A percentile compares a stretch with the other conserved stretches of the same genome.
Conservation (phyloP, 768 basidiomycete genomes). For the Macrolepiota fuliginosa region DNA sequence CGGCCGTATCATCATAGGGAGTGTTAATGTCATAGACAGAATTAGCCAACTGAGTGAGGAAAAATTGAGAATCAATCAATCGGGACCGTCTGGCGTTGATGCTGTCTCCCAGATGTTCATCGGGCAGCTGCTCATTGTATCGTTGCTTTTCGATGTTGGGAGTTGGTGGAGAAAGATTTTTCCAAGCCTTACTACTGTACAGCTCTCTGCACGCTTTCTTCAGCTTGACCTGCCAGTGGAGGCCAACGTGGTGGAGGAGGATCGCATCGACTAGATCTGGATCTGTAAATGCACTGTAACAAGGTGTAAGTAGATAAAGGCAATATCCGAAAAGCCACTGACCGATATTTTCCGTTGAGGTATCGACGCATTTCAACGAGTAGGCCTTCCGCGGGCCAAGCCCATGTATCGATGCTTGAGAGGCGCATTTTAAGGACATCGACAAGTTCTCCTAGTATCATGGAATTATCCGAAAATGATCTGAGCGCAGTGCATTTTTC, state of each 20-base stretch:
- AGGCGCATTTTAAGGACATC: constrained; percentile 47
- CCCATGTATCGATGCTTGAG: constrained; percentile 36
- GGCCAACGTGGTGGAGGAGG: constrained; percentile 41
- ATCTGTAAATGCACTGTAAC: constrained; percentile 45
- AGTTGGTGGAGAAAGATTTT: constrained; percentile 14
- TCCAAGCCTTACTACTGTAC: constrained; percentile 36
- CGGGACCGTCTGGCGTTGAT: too few relatives aligned
- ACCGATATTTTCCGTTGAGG: constrained; percentile 39
- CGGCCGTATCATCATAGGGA: constrained; percentile 16
- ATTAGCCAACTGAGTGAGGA: too few relatives aligned
- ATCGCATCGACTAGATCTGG: constrained; percentile 45
- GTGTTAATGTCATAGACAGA: too few relatives aligned
- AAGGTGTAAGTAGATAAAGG: too few relatives aligned
- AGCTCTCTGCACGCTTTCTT: constrained; percentile 26
- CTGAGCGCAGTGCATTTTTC: constrained; percentile 37
- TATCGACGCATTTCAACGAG: constrained; percentile 43
- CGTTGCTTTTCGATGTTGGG: too few relatives aligned
- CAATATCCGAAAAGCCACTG: too few relatives aligned
- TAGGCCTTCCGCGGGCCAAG: constrained; percentile 42
- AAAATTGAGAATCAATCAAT: too few relatives aligned
- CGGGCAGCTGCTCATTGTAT: too few relatives aligned
- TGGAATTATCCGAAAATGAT: constrained; percentile 36
- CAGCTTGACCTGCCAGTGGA: constrained; percentile 39
- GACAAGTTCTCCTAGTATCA: constrained; percentile 37
- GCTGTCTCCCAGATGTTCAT: too few relatives aligned